phyloP scores from a whole-genome alignment of 768 basidiomycete species.

The Leccinum uliginosum region DNA sequence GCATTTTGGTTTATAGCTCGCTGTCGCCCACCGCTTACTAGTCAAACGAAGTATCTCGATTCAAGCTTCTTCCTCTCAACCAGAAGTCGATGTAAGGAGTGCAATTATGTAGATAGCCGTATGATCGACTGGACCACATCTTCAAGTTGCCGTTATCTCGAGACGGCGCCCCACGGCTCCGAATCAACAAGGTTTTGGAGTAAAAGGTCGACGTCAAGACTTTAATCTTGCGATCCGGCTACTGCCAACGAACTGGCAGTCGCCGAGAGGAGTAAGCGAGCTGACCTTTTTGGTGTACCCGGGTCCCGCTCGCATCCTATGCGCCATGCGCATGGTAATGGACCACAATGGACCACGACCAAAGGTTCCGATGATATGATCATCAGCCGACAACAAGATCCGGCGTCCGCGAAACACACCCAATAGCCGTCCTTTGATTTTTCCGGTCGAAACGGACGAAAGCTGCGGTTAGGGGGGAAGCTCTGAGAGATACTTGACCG shows the following conservation, averaged over 20 bases:
- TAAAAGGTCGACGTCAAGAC: slow-evolving; percentile 1
- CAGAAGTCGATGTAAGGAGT: slow-evolving; percentile 19
- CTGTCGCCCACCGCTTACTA: not conserved
- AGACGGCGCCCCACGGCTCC: slow-evolving; percentile 18
- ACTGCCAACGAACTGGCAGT: no score
- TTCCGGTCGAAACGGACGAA: slow-evolving; percentile 22
- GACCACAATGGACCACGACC: slow-evolving; percentile 15
- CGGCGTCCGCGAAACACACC: slow-evolving; percentile 1
- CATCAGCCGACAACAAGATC: not conserved
- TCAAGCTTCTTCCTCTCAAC: slow-evolving; percentile 19
- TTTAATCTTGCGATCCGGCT: no score
- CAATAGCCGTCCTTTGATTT: slow-evolving; percentile 20
- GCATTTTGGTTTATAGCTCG: not conserved
- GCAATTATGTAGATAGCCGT: slow-evolving; percentile 9
- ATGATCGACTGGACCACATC: slow-evolving; percentile 27
- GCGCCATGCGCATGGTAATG: slow-evolving; percentile 26
- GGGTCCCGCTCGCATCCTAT: slow-evolving; percentile 20
- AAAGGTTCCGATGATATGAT: slow-evolving; percentile 19
- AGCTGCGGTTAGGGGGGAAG: slow-evolving; percentile 3
- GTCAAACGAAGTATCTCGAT: slow-evolving; percentile 15
- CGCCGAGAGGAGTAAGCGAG: no score
- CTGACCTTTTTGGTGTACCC: slow-evolving; percentile 28
- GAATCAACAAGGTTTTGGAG: slow-evolving; percentile 14
- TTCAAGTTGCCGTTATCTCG: slow-evolving; percentile 22
- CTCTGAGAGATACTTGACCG: no score